A percentile compares a stretch with the other conserved stretches of the same genome.
Conservation (phyloP, 129 eudicot species). For the Gnaphalium uliginosum region DNA sequence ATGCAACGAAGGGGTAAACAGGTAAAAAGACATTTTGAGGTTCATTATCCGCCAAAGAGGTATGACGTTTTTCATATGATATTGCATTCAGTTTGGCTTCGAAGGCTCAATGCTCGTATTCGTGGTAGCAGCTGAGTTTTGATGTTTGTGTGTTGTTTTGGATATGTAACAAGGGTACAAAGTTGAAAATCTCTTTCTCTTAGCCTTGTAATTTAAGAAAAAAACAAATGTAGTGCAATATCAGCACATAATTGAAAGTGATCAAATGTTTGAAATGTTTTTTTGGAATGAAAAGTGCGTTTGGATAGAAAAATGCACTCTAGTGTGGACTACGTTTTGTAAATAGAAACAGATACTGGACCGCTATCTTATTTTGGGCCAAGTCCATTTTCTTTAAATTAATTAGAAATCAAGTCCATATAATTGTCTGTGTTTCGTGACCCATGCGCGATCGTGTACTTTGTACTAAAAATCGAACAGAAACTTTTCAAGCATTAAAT, state of each 20-base stretch:
- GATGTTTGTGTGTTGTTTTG: constrained; percentile 3
- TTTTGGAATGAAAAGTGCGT: not conserved
- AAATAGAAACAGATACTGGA: too few species aligned
- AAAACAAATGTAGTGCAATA: not conserved
- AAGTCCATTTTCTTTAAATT: too few species aligned
- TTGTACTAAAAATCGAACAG: too few species aligned
- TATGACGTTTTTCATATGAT: constrained; percentile 70
- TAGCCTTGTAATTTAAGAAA: not conserved
- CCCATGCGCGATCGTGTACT: too few species aligned
- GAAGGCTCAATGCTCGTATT: constrained; percentile 53
- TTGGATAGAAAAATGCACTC: too few species aligned
- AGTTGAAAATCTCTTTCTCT: not conserved
- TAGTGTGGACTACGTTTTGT: too few species aligned
- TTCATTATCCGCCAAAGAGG: constrained; percentile 54
- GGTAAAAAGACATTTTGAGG: constrained; percentile 62
- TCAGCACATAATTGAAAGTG: not conserved
- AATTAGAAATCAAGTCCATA: too few species aligned
- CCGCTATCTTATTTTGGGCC: too few species aligned
- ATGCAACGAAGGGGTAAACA: constrained; percentile 49
- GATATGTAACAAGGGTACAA: not conserved
- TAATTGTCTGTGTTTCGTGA: too few species aligned
- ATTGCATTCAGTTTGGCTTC: constrained; percentile 72
- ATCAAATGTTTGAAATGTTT: not conserved
- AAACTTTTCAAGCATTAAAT: too few species aligned
- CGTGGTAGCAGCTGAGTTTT: constrained; percentile 13